Conservation (phyloP, 768 basidiomycete species). For the Phallus indusiatus region DNA sequence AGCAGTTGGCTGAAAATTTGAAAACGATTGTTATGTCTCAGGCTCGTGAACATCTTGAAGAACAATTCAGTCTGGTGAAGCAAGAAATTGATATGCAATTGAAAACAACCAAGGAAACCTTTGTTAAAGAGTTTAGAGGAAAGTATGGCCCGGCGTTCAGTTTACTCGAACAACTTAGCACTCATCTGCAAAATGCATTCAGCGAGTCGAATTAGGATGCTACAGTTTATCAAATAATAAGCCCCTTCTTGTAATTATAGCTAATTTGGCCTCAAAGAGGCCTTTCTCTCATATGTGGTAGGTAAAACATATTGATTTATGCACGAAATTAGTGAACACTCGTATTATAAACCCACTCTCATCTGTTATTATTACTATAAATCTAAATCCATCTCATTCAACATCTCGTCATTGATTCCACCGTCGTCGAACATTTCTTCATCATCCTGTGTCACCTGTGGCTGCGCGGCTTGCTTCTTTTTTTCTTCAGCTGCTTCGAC, state of each 20-base stretch:
- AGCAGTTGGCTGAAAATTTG: background rate
- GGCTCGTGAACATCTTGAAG: background rate
- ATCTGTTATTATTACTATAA: constrained; percentile 12
- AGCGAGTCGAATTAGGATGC: background rate
- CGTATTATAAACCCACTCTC: background rate
- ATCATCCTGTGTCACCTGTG: constrained; percentile 24
- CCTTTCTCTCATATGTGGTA: too few species aligned
- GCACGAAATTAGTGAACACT: background rate
- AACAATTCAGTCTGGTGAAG: background rate
- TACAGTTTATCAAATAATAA: background rate
- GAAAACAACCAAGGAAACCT: background rate
- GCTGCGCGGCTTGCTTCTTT: constrained; percentile 50
- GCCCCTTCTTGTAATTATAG: too few species aligned
- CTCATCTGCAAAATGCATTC: background rate
- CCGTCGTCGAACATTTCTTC: constrained; percentile 51
- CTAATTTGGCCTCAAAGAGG: too few species aligned
- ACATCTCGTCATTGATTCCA: constrained; percentile 52
- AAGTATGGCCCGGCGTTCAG: background rate
- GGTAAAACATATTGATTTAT: too few species aligned
- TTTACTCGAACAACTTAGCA: background rate
- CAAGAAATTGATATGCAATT: background rate
- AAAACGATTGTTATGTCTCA: background rate
- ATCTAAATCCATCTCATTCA: constrained; percentile 46
- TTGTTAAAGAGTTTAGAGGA: background rate
- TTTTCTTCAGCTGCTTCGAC: constrained; percentile 78